Conservation (phyloP, 352 stramenopile genomes). For the Globisporangium acanthophoron region DNA sequence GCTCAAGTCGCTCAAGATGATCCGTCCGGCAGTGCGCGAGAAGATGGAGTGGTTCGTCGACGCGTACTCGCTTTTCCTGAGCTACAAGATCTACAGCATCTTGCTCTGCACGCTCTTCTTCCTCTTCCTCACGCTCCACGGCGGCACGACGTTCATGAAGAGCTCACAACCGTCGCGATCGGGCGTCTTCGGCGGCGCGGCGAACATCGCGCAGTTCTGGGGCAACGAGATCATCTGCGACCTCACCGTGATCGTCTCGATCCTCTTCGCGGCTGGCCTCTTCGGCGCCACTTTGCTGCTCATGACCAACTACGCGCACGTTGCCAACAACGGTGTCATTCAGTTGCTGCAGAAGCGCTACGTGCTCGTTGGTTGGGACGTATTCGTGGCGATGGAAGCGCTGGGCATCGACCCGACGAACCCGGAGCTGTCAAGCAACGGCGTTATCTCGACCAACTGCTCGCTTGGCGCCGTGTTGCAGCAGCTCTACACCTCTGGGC, state of each 20-base stretch:
- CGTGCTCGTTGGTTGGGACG: slow-evolving; percentile 42
- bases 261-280: too few relatives aligned
- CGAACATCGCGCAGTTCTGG: slow-evolving; percentile 36
- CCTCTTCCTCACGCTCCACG: slow-evolving; percentile 24
- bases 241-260: slow-evolving; percentile 19
- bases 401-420: slow-evolving; percentile 44
- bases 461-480: slow-evolving; percentile 33
- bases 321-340: slow-evolving; percentile 38
- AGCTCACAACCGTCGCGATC: slow-evolving; percentile 6
- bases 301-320: slow-evolving; percentile 29
- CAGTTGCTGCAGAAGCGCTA: slow-evolving; percentile 34
- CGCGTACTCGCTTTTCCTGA: slow-evolving; percentile 25
- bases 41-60: slow-evolving; percentile 42
- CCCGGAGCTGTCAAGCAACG: slow-evolving; percentile 12
- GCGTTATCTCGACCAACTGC: slow-evolving; percentile 20
- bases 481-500: slow-evolving; percentile 41
- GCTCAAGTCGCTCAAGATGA: not conserved
- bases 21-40: slow-evolving; percentile 10
- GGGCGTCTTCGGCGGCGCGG: slow-evolving; percentile 29
- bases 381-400: slow-evolving; percentile 20
- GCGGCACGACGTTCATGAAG: slow-evolving; percentile 34
- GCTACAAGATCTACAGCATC: too few relatives aligned
- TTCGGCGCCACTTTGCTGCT: slow-evolving; percentile 18
- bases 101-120: slow-evolving; percentile 19
- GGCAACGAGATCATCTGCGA: slow-evolving; percentile 44